These are phyloP conservation scores for Monosporascus sp. DNA, from an alignment of 2,329 filamentous ascomycete genomes.

Conservation along the genomic window DNA sequence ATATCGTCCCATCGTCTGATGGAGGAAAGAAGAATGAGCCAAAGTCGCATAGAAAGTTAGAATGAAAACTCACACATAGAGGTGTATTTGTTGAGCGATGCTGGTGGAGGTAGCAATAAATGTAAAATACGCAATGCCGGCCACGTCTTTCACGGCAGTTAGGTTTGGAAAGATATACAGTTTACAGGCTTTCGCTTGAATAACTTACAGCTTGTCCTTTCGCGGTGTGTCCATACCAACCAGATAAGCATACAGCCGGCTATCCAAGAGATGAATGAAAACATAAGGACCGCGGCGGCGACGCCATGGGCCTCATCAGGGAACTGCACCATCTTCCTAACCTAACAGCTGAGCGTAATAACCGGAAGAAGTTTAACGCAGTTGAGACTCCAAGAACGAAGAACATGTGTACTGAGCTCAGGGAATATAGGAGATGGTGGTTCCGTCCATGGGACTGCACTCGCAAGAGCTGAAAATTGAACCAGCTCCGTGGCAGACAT, in stretches of 20 bases:
- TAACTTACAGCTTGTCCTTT: slow-evolving; percentile 13
- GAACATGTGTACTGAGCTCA: not conserved
- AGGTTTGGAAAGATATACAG: not conserved
- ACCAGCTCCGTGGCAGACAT: too few species aligned
- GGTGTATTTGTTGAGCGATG: slow-evolving; percentile 13
- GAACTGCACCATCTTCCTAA: slow-evolving; percentile 5
- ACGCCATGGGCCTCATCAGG: slow-evolving; percentile 6
- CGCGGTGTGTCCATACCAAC: slow-evolving; percentile 12
- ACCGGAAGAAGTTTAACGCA: not conserved
- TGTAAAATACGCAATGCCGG: slow-evolving; percentile 13
- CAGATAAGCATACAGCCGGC: slow-evolving; percentile 10
- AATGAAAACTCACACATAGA: slow-evolving; percentile 7
- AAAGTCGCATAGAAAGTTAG: too few species aligned
- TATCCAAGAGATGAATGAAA: slow-evolving; percentile 7
- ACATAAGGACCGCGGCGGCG: slow-evolving; percentile 10
- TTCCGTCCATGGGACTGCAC: too few species aligned
- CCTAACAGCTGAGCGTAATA: not conserved
- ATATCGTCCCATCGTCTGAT: slow-evolving; percentile 9
- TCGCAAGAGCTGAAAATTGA: too few species aligned
- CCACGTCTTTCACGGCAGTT: slow-evolving; percentile 9
- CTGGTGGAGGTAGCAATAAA: slow-evolving; percentile 10
- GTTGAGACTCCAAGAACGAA: not conserved
- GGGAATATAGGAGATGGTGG: not conserved
- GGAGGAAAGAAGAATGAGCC: not conserved
- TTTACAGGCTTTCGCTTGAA: not conserved